Base-by-base conservation (phyloP, 495 filamentous ascomycete species). In the Penicillium roqueforti region DNA sequence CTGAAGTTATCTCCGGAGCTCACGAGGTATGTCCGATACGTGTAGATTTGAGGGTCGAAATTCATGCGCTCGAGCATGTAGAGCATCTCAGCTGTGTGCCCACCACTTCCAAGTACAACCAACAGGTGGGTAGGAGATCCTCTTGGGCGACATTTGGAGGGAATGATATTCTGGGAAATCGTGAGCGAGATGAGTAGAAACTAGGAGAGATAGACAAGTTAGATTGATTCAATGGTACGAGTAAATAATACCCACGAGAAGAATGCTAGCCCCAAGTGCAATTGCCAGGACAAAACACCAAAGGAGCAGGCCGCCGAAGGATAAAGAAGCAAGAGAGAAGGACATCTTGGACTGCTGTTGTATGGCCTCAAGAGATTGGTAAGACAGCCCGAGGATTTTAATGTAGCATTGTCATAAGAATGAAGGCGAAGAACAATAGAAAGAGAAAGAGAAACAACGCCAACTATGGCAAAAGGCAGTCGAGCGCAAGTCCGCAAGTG, bases 81-180 rank as follows among this genome's bases (percentile, higher is more conserved):
- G 40, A 96, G 74, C 88, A 97, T 95, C 74, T 98, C 93, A 11
- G 89, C 82, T 1, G 92, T 96, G 74, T 98, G 93, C 4, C 93
- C 93, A 52, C 93, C 93, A 25, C 87, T 92, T 36, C 93, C 93
- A 47, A 97, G 85, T 47, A 97, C 82, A 52, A 95, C 78, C 22
- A 96, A 75, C 43, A 93, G 75, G 68, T 91, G 91, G 29, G 82
- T 79, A 20, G 80, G 76, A 11, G 60, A 47, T 44, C 62, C 39
- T 31, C 43, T 62, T 13, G 55, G 49, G 43, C 70, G 73, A 51
- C 61, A 61, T 66, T 67, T 67, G 20, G 67, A 59, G 9, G 73
- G 58, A 28, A 43, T 28, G 20, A 60, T 63, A 53, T 67, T 68
- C 8, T 76, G 72, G n/a, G 72, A 71, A 16, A 60, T 57, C 14